phyloP scores from a whole-genome alignment of 1,139 yeast species.

The Meyerozyma carpophila region DNA sequence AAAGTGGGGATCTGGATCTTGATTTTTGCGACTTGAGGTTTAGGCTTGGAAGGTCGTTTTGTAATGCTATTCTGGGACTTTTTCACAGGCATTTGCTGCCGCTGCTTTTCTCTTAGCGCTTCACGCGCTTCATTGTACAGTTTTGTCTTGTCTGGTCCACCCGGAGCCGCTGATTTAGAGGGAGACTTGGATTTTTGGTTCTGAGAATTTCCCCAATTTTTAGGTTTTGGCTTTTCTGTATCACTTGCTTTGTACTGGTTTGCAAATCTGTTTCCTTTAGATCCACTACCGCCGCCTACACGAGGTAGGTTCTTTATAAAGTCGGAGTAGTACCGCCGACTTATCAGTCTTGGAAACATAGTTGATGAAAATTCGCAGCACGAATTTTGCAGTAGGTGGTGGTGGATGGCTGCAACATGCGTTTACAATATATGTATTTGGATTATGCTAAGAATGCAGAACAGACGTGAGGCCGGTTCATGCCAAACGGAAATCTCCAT shows the following conservation, averaged over 20 bases:
- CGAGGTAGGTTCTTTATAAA: slow-evolving; percentile 20
- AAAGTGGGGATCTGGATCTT: slow-evolving; percentile 64
- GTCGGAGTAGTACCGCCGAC: slow-evolving; percentile 14
- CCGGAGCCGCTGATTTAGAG: not conserved
- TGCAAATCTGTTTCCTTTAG: slow-evolving; percentile 22
- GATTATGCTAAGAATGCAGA: not conserved
- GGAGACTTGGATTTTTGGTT: slow-evolving; percentile 1
- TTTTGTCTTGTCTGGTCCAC: slow-evolving; percentile 4
- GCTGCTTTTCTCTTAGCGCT: slow-evolving; percentile 14
- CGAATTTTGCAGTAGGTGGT: not conserved
- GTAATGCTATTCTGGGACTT: slow-evolving; percentile 1
- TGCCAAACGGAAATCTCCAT: slow-evolving; percentile 34
- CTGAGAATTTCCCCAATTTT: slow-evolving; percentile 2
- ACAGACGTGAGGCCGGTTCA: slow-evolving; percentile 1
- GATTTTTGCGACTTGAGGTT: slow-evolving; percentile 12
- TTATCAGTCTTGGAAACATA: not conserved
- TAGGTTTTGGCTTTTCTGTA: slow-evolving; percentile 3
- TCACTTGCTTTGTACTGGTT: slow-evolving; percentile 12
- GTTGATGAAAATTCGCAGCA: not conserved
- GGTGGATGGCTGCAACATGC: not conserved
- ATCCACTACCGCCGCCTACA: slow-evolving; percentile 15
- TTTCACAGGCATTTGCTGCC: slow-evolving; percentile 7
- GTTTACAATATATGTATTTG: not conserved
- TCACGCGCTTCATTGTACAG: slow-evolving; percentile 12
- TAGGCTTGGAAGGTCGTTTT: not conserved